phyloP scores from a whole-genome alignment of 441 rosid species.

The Hura crepitans region DNA sequence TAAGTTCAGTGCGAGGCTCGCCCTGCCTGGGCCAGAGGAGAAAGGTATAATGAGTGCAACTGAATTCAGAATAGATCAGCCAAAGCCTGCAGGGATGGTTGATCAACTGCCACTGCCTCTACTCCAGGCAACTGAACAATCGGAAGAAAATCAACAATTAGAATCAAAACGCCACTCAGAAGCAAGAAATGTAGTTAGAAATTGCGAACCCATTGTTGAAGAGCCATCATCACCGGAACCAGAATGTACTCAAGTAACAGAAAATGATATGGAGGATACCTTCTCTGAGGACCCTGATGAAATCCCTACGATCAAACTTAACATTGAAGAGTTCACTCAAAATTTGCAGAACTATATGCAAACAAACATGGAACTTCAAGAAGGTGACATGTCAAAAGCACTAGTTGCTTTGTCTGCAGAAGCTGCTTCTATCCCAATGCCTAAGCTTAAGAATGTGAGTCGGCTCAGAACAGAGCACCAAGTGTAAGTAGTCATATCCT shows the following conservation, averaged over 20 bases:
- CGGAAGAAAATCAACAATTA: constrained; percentile 33
- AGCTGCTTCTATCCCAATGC: constrained; percentile 66
- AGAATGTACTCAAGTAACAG: constrained; percentile 37
- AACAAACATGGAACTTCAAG: constrained; percentile 71
- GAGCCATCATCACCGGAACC: constrained; percentile 81
- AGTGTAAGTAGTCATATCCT: constrained; percentile 60
- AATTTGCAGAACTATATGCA: constrained; percentile 68
- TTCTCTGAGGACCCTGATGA: constrained; percentile 72
- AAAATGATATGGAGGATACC: constrained; percentile 59
- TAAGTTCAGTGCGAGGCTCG: constrained; percentile 81
- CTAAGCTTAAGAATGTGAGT: constrained; percentile 78
- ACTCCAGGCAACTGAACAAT: constrained; percentile 33
- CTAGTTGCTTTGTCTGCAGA: constrained; percentile 78
- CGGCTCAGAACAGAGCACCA: constrained; percentile 92
- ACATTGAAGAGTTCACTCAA: constrained; percentile 60
- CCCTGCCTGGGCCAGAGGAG: constrained; percentile 88
- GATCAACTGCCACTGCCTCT: constrained; percentile 38
- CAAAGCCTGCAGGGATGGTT: constrained; percentile 30
- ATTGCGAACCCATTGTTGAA: constrained; percentile 67
- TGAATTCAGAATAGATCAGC: constrained; percentile 31
- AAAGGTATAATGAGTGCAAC: constrained; percentile 46
- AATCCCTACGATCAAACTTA: constrained; percentile 73
- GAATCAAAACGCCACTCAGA: constrained; percentile 25
- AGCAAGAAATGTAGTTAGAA: constrained; percentile 23
- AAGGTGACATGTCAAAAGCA: constrained; percentile 79